Evolutionary conservation across 306 rosid genomes (phyloP), one percentile per base, ranked within the genome.

Genomic region (Arachis stenosperma): DNA sequence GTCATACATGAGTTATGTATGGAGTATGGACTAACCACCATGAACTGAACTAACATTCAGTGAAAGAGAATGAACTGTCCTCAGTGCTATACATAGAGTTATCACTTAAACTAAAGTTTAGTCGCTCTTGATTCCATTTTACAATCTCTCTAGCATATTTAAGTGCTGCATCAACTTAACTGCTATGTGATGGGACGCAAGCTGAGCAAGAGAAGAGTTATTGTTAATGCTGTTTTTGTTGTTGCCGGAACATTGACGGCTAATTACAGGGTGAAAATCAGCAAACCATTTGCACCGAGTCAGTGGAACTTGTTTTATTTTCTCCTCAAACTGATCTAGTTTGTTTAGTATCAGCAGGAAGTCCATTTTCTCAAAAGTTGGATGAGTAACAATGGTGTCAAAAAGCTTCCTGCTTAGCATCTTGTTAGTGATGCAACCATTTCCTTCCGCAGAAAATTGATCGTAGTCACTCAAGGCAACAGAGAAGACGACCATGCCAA

Each of bases 271-370:
- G 76, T 58, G 89, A 67, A 95, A 95, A 79, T 90, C 96, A 13
- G 85, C 76, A 66, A 95, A 90, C 99, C 99, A 95, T 2, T 84
- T 95, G 51, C 99, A 95, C 62, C 59, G 83, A 37, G 87, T 80
- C 42, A 91, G 81, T 30, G 97, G 88, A 47, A 80, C 82, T 46
- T 76, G 92, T 65, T 91, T 96, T 7, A 88, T 64, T 87, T 90
- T 91, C 77, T 87, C 90, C 87, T 91, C 98, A 30, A 95, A 86
- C 76, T 77, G 78, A 53, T 95, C 99, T 40, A 78, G 74, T 84
- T 95, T 91, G 88, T 95, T 95, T 67, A 95, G 84, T 62, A 95
- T 81, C 83, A 95, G 69, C 29, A 95, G 91, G 84, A 95, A 95
- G 86, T 90, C 92, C 93, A 86, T 86, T 36, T 90, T 88, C 51